Evolutionary conservation across 1,139 yeast genomes (phyloP).

Genomic region (Pichia sp.): DNA sequence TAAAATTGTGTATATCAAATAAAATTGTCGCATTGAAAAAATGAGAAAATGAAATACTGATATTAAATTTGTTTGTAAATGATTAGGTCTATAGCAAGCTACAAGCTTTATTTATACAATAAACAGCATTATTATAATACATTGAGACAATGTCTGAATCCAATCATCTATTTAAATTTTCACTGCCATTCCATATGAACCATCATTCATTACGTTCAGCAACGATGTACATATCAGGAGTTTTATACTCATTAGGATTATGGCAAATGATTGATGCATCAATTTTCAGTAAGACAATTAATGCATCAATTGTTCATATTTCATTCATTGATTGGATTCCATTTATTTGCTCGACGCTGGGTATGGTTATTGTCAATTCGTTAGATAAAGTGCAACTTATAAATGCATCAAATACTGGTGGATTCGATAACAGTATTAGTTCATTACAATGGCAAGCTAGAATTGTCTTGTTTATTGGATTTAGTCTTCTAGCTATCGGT

Average conservation of each 20-base stretch:
- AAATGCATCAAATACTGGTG: conserved; percentile 34
- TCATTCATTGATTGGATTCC: conserved; percentile 96
- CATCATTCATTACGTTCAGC: conserved; percentile 59
- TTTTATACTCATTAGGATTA: conserved; percentile 77
- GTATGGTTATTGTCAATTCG: conserved; percentile 87
- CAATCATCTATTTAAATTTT: conserved; percentile 44
- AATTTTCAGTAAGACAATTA: conserved; percentile 73
- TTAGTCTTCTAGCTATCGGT: conserved; percentile 89
- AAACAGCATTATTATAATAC: not conserved
- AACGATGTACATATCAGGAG: conserved; percentile 74
- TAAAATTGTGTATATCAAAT: not conserved
- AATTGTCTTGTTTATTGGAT: conserved; percentile 82
- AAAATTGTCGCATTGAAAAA: not conserved
- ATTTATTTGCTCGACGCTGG: conserved; percentile 76
- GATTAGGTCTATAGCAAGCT: no score
- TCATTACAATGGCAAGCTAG: conserved; percentile 88
- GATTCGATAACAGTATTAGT: conserved; percentile 34
- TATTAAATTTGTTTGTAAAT: not conserved
- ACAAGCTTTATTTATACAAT: no score
- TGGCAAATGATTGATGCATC: conserved; percentile 90
- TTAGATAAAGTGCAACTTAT: conserved; percentile 79
- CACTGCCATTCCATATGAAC: conserved; percentile 48
- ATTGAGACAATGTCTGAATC: conserved; percentile 6
- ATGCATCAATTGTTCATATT: conserved; percentile 81
- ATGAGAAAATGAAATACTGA: not conserved